Evolutionary conservation across 2,329 filamentous ascomycete species (phyloP).

Genomic region (Diaporthe sp.): DNA sequence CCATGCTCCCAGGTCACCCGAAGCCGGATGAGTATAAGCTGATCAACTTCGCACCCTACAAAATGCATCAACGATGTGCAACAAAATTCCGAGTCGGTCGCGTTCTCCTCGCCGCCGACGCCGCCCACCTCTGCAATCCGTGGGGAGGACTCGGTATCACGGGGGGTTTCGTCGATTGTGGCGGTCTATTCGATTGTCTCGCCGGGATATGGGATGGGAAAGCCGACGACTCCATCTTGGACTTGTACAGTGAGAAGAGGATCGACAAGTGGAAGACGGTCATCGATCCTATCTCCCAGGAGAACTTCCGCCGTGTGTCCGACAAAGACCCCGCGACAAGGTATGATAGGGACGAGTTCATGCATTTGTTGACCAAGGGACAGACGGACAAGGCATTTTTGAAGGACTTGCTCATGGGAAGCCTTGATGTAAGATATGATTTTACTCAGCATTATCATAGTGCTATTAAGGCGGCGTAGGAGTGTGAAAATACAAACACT

Average conservation of each 20-base stretch:
- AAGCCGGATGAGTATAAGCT: constrained; percentile 69
- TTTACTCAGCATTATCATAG: constrained; percentile 58
- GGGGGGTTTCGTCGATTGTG: constrained; percentile 74
- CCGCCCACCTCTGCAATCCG: constrained; percentile 68
- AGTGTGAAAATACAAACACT: background rate
- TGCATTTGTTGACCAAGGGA: constrained; percentile 53
- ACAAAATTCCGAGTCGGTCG: constrained; percentile 68
- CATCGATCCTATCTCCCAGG: constrained; percentile 57
- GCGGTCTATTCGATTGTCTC: constrained; percentile 71
- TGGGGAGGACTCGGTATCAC: constrained; percentile 73
- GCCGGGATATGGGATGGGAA: constrained; percentile 57
- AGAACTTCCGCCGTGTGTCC: constrained; percentile 58
- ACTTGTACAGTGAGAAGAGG: constrained; percentile 59
- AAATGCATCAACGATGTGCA: constrained; percentile 72
- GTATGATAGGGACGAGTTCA: constrained; percentile 53
- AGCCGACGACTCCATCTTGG: constrained; percentile 58
- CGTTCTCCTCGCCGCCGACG: constrained; percentile 70
- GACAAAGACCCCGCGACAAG: constrained; percentile 55
- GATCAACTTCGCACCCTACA: constrained; percentile 70
- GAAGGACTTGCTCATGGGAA: constrained; percentile 51
- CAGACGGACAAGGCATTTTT: constrained; percentile 50
- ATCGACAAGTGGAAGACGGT: constrained; percentile 59
- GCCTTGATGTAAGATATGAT: constrained; percentile 56
- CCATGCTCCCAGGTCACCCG: constrained; percentile 71
- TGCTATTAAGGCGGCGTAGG: constrained; percentile 3